Evolutionary conservation across 768 basidiomycete species (phyloP).

Genomic region (Tricholoma saponaceum): DNA sequence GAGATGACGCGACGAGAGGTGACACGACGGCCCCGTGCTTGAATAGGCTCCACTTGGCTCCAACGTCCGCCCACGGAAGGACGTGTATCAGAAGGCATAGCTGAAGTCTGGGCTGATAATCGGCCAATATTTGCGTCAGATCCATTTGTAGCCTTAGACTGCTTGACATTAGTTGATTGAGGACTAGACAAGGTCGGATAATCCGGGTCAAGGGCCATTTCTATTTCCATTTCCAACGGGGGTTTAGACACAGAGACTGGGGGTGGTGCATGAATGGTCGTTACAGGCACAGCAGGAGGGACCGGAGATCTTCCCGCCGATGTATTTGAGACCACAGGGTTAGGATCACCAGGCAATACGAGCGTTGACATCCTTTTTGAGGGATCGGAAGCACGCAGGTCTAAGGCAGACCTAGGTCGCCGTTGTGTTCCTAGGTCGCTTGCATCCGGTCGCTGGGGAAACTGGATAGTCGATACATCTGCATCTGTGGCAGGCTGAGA

Average conservation of each 20-base stretch:
- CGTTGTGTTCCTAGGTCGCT: slow-evolving; percentile 13
- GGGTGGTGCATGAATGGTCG: slow-evolving; percentile 13
- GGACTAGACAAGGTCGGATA: not conserved
- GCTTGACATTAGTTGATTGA: not conserved
- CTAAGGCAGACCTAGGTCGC: slow-evolving; percentile 7
- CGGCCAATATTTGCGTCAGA: not conserved
- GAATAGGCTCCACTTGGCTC: not conserved
- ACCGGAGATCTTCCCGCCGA: slow-evolving; percentile 9
- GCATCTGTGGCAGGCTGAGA: slow-evolving; percentile 15
- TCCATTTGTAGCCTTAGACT: not conserved
- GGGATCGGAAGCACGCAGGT: not conserved
- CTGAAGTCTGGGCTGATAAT: not conserved
- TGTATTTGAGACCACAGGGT: slow-evolving; percentile 2
- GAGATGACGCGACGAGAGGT: slow-evolving; percentile 9
- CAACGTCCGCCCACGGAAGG: not conserved
- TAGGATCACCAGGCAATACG: slow-evolving; percentile 9
- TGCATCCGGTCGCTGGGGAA: slow-evolving; percentile 11
- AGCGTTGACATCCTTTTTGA: slow-evolving; percentile 20
- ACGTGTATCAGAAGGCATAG: not conserved
- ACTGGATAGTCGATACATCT: slow-evolving; percentile 14
- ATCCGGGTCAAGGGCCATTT: slow-evolving; percentile 2
- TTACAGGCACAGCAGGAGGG: slow-evolving; percentile 5
- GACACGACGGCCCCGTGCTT: not conserved
- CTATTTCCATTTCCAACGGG: slow-evolving; percentile 7
- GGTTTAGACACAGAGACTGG: slow-evolving; percentile 8